phyloP scores from a whole-genome alignment of 2,329 filamentous ascomycete species.

The Arthrobotrys iridis region DNA sequence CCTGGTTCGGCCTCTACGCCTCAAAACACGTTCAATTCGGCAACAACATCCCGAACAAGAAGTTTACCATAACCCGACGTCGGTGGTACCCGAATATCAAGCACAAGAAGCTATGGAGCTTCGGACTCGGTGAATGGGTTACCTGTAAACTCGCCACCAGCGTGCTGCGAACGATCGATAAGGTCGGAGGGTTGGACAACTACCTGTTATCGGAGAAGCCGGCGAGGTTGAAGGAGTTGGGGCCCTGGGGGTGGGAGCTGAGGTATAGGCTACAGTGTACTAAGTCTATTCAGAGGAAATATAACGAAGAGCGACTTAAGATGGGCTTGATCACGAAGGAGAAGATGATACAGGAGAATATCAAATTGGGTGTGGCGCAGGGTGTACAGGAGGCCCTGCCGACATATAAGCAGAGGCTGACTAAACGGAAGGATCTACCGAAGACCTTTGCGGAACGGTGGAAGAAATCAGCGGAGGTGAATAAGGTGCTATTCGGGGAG shows the following conservation, averaged over 20 bases:
- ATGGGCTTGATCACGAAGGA: slow-evolving; percentile 70
- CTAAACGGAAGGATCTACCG: slow-evolving; percentile 59
- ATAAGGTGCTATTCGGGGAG: slow-evolving; percentile 59
- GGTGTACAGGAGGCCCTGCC: slow-evolving; percentile 32
- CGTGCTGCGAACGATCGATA: slow-evolving; percentile 78
- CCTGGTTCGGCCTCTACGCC: slow-evolving; percentile 79
- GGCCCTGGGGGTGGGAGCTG: slow-evolving; percentile 87
- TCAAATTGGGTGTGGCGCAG: slow-evolving; percentile 38
- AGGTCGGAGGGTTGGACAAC: slow-evolving; percentile 86
- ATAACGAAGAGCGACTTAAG: slow-evolving; percentile 71
- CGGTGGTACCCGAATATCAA: slow-evolving; percentile 79
- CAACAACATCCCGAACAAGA: slow-evolving; percentile 76
- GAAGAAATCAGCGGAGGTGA: slow-evolving; percentile 60
- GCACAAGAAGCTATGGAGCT: slow-evolving; percentile 73
- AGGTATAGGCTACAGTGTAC: slow-evolving; percentile 91
- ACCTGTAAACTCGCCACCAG: slow-evolving; percentile 75
- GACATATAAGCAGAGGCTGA: slow-evolving; percentile 6
- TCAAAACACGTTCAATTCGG: slow-evolving; percentile 77
- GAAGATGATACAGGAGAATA: slow-evolving; percentile 59
- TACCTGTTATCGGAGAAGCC: slow-evolving; percentile 86
- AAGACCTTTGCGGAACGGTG: slow-evolving; percentile 57
- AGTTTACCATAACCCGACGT: slow-evolving; percentile 76
- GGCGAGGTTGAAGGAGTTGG: slow-evolving; percentile 82
- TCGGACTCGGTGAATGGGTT: slow-evolving; percentile 71
- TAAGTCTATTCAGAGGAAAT: slow-evolving; percentile 71